A percentile compares a stretch with the other conserved stretches of the same genome.
Evolutionary conservation across 306 rosid species (phyloP).

Genomic region (Lathyrus sativus): DNA sequence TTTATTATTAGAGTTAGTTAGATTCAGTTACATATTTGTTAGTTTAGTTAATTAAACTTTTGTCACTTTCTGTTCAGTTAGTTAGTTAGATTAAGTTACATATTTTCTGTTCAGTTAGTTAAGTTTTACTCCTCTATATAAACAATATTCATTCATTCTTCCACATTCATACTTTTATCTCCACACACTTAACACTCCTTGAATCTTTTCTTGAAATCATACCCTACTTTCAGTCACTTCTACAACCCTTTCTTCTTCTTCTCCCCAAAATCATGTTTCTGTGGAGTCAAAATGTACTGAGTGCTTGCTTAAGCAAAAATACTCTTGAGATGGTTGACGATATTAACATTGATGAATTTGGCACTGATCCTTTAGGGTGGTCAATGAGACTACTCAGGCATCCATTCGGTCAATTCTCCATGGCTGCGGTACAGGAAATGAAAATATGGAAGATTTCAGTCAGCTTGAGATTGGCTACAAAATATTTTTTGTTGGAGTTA

Average conservation of each 20-base stretch:
- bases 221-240: neutral
- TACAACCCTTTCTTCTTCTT: neutral
- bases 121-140: neutral
- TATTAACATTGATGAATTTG: neutral
- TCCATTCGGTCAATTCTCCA: neutral
- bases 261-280: neutral
- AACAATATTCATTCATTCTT: neutral
- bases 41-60: neutral
- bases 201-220: too few relatives aligned
- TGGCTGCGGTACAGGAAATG: constrained; percentile 1
- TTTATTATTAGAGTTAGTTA: neutral
- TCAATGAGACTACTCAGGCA: too few relatives aligned
- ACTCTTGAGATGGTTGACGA: neutral
- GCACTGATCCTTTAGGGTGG: neutral
- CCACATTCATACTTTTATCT: neutral
- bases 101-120: neutral
- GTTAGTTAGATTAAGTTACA: neutral
- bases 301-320: neutral
- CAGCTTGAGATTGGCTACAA: neutral
- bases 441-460: neutral
- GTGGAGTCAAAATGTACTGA: neutral
- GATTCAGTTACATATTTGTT: neutral
- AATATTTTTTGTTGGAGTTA: neutral
- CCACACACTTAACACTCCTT: neutral
- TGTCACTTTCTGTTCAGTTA: neutral